phyloP scores from a whole-genome alignment of 2,329 filamentous ascomycete genomes.

The Hypomyces perniciosus region DNA sequence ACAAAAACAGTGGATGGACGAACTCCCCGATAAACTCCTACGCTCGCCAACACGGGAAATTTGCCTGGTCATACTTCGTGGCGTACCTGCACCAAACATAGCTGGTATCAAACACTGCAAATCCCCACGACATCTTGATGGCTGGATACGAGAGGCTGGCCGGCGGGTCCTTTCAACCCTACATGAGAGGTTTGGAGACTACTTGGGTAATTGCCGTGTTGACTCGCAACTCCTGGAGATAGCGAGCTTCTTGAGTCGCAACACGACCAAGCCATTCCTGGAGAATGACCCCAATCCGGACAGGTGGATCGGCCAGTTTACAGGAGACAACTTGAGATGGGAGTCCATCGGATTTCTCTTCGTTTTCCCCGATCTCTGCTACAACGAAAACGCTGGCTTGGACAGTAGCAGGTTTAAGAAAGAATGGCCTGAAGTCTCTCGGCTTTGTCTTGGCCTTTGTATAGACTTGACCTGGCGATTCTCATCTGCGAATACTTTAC shows the following conservation, averaged over 20 bases:
- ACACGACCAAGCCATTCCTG: slow-evolving; percentile 30
- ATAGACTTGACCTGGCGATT: slow-evolving; percentile 17
- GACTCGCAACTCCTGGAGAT: slow-evolving; percentile 30
- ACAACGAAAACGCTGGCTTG: not conserved
- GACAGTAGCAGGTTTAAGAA: not conserved
- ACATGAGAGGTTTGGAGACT: slow-evolving; percentile 25
- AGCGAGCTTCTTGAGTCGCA: slow-evolving; percentile 30
- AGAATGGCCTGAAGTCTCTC: slow-evolving; percentile 8
- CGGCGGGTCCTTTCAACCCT: slow-evolving; percentile 27
- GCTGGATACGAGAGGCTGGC: slow-evolving; percentile 28
- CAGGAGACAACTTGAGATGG: slow-evolving; percentile 35
- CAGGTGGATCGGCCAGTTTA: slow-evolving; percentile 35
- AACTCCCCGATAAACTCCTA: slow-evolving; percentile 15
- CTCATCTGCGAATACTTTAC: slow-evolving; percentile 28
- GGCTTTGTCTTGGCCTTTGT: slow-evolving; percentile 11
- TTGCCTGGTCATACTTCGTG: slow-evolving; percentile 32
- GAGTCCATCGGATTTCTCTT: slow-evolving; percentile 37
- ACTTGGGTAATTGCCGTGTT: slow-evolving; percentile 19
- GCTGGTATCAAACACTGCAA: slow-evolving; percentile 16
- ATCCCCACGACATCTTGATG: slow-evolving; percentile 17
- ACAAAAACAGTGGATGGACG: not conserved
- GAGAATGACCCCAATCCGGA: slow-evolving; percentile 30
- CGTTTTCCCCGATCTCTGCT: slow-evolving; percentile 2
- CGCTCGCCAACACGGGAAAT: slow-evolving; percentile 28
- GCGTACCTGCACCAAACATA: slow-evolving; percentile 25